These are phyloP conservation scores for Saprolegnia parasitica DNA, from an alignment of 352 stramenopile genomes.

Conservation along the genomic window DNA sequence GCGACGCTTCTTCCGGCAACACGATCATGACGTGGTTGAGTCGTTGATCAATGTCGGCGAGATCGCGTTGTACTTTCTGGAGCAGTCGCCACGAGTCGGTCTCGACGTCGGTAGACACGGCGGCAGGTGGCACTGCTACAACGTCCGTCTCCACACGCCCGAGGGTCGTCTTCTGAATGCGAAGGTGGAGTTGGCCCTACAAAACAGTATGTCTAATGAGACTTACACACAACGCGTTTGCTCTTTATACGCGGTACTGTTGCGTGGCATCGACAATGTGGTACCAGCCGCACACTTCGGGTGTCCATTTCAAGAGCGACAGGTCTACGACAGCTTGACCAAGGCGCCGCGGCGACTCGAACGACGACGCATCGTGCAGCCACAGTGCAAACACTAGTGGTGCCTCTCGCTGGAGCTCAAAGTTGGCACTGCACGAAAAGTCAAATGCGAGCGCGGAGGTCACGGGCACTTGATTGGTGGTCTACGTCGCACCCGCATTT, in stretches of 20 bases:
- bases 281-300: conserved; percentile 25
- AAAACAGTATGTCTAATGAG: no score
- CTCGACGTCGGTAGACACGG: background rate
- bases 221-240: background rate
- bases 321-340: conserved; percentile 18
- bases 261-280: conserved; percentile 9
- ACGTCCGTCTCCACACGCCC: background rate
- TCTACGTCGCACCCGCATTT: no score
- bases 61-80: background rate
- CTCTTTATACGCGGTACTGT: background rate
- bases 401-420: background rate
- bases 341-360: background rate
- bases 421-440: background rate
- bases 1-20: background rate
- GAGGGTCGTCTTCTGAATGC: background rate
- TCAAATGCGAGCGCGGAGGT: background rate
- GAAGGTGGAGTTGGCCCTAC: conserved; percentile 22
- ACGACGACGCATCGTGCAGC: background rate
- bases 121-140: background rate
- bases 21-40: background rate
- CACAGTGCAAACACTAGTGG: background rate
- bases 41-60: background rate
- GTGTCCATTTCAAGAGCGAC: conserved; percentile 16
- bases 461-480: no score
- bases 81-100: background rate